Evolutionary conservation across 345 rosid species (phyloP).

Genomic region (Eucalyptus brandiana): DNA sequence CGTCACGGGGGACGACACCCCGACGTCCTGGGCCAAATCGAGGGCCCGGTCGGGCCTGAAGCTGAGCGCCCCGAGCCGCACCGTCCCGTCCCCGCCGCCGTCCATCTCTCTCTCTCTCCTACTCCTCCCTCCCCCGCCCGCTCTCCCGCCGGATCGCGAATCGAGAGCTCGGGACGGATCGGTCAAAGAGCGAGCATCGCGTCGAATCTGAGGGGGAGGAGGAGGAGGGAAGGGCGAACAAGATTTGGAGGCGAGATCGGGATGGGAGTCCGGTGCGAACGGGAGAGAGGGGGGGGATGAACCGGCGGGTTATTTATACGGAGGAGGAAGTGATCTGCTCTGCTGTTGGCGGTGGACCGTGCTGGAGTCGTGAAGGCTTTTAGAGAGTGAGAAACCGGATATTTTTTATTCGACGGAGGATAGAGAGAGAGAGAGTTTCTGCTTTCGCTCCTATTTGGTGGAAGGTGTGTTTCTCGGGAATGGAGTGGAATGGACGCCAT

Average conservation of each 20-base stretch:
- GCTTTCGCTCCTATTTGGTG: neutral
- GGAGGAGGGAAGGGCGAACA: neutral
- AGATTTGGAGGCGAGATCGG: neutral
- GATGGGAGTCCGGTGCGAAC: neutral
- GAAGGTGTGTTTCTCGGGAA: constrained; percentile 1
- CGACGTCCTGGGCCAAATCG: constrained; percentile 34
- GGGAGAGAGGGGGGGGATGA: neutral
- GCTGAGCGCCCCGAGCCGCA: constrained; percentile 53
- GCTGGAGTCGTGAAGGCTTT: neutral
- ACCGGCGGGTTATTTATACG: neutral
- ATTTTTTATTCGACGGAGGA: neutral
- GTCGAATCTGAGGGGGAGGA: neutral
- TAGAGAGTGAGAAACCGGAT: neutral
- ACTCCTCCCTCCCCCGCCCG: too few relatives aligned
- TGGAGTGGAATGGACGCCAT: constrained; percentile 34
- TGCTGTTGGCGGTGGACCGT: neutral
- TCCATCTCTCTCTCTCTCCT: constrained; percentile 27
- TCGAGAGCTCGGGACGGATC: neutral
- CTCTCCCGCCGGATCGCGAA: neutral
- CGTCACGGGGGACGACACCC: constrained; percentile 92
- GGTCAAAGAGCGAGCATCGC: neutral
- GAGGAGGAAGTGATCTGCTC: neutral
- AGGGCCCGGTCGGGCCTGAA: constrained; percentile 47
- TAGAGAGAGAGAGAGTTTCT: neutral
- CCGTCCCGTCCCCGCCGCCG: constrained; percentile 79